Percentiles rank a stretch among this genome's conserved stretches.
phyloP scores from a whole-genome alignment of 1,284 basidiomycete species.

The Violaceomyces palustris region DNA sequence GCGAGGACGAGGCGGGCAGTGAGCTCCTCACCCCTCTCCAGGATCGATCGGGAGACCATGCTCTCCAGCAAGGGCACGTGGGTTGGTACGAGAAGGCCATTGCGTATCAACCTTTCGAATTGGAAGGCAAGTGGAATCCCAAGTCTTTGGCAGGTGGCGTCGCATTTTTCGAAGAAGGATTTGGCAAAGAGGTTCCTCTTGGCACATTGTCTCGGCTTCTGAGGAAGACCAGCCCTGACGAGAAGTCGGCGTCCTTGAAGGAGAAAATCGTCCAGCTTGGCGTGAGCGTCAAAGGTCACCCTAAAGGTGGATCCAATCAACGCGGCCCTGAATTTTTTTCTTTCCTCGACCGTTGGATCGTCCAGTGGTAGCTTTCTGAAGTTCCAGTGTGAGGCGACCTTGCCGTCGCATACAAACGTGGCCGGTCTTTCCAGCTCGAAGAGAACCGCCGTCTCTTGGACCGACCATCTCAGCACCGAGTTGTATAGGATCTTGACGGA shows the following conservation, averaged over 20 bases:
- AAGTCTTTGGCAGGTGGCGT: constrained; percentile 4
- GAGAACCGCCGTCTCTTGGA: constrained; percentile 8
- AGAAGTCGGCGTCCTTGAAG: constrained; percentile 10
- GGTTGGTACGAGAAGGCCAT: constrained; percentile 11
- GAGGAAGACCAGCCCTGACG: constrained; percentile 10
- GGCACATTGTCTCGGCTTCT: constrained; percentile 3
- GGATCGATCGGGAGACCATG: constrained; percentile 5
- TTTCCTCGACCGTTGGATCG: constrained; percentile 1
- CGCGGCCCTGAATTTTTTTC: constrained; percentile 5
- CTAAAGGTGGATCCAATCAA: constrained; percentile 10
- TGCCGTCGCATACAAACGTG: constrained; percentile 14
- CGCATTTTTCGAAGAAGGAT: constrained; percentile 4
- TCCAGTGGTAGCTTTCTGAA: constrained; percentile 2
- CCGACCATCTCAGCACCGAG: constrained; percentile 15
- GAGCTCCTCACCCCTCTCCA: constrained; percentile 3
- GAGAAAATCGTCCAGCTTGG: constrained; percentile 16
- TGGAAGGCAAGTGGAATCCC: constrained; percentile 13
- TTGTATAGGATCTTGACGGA: constrained; percentile 19
- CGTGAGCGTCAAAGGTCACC: constrained; percentile 6
- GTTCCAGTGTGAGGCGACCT: constrained; percentile 9
- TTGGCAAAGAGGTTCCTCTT: constrained; percentile 8
- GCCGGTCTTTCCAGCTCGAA: constrained; percentile 21
- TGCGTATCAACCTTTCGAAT: constrained; percentile 13
- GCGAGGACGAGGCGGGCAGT: constrained; percentile 8
- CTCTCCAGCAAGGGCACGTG: constrained; percentile 7